Evolutionary conservation across 805 yeast species (phyloP).

Genomic region (Lipomyces japonicus): DNA sequence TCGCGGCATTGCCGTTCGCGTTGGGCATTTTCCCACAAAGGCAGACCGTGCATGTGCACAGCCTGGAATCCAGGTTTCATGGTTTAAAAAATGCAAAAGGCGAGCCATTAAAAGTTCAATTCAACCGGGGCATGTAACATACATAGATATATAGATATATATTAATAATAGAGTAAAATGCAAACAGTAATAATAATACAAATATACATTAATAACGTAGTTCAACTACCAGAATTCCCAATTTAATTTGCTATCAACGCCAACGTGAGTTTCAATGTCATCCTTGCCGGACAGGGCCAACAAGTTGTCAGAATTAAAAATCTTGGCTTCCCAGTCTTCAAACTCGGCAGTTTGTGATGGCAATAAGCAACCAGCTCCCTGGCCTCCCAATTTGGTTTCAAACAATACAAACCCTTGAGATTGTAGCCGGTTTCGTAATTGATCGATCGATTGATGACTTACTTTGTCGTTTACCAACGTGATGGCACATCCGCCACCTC

Average conservation of each 20-base stretch:
- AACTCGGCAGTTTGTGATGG: slow-evolving; percentile 27
- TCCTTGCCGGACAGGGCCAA: slow-evolving; percentile 42
- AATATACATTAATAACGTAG: no score
- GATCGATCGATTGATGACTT: slow-evolving; percentile 38
- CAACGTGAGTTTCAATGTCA: slow-evolving; percentile 49
- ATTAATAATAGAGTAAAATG: background rate
- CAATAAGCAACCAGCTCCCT: slow-evolving; percentile 63
- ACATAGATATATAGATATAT: background rate
- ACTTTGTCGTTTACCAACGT: slow-evolving; percentile 58
- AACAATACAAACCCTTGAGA: slow-evolving; percentile 66
- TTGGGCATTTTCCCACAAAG: slow-evolving; percentile 93
- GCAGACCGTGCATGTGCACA: slow-evolving; percentile 54
- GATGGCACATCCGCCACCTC: slow-evolving; percentile 98
- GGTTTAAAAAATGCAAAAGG: slow-evolving; percentile 63
- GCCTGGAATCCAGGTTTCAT: slow-evolving; percentile 63
- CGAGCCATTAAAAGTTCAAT: slow-evolving; percentile 59
- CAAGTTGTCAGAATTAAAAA: slow-evolving; percentile 39
- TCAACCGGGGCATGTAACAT: slow-evolving; percentile 84
- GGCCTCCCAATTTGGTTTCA: slow-evolving; percentile 81
- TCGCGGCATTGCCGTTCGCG: slow-evolving; percentile 89
- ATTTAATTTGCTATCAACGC: slow-evolving; percentile 42
- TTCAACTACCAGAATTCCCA: slow-evolving; percentile 61
- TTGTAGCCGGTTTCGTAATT: slow-evolving; percentile 37
- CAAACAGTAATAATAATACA: background rate
- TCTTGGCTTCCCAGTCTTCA: slow-evolving; percentile 25